Evolutionary conservation across 495 filamentous ascomycete genomes (phyloP).

Genomic region (Xylaria sp.): DNA sequence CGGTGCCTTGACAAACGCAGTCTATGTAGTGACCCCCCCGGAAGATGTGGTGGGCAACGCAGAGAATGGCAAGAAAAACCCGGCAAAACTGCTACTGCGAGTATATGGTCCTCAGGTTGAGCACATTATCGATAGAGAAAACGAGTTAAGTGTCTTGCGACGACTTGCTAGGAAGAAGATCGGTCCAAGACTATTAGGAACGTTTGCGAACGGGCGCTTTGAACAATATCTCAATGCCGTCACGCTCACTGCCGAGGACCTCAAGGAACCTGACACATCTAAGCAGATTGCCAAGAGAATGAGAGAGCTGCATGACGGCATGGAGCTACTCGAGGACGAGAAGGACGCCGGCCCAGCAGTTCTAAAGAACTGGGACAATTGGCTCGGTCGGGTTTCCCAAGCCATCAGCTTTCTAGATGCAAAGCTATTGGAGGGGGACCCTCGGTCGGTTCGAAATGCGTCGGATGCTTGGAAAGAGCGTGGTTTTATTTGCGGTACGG

Average conservation of each 20-base stretch:
- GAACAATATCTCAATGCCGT: conserved; percentile 89
- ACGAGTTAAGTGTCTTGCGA: conserved; percentile 84
- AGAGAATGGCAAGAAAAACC: conserved; percentile 47
- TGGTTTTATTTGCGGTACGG: conserved; percentile 82
- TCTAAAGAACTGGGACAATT: conserved; percentile 95
- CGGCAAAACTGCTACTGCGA: conserved; percentile 79
- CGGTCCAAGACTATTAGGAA: conserved; percentile 90
- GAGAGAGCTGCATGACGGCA: conserved; percentile 92
- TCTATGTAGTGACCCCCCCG: conserved; percentile 92
- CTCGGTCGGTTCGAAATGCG: conserved; percentile 32
- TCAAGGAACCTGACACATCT: conserved; percentile 82
- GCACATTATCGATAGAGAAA: conserved; percentile 92
- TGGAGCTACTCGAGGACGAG: conserved; percentile 83
- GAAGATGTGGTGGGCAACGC: conserved; percentile 53
- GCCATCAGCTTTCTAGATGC: conserved; percentile 79
- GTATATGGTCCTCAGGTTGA: conserved; percentile 97
- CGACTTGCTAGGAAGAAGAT: conserved; percentile 91
- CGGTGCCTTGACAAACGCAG: conserved; percentile 93
- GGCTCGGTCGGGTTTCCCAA: conserved; percentile 80
- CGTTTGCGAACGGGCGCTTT: conserved; percentile 94
- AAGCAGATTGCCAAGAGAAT: conserved; percentile 98
- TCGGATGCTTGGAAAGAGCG: conserved; percentile 67
- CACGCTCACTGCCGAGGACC: conserved; percentile 75
- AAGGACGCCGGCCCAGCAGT: conserved; percentile 79
- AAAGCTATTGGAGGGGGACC: conserved; percentile 54